Evolutionary conservation across 1,284 basidiomycete species (phyloP).

Genomic region (Trichosporon ovoides): DNA sequence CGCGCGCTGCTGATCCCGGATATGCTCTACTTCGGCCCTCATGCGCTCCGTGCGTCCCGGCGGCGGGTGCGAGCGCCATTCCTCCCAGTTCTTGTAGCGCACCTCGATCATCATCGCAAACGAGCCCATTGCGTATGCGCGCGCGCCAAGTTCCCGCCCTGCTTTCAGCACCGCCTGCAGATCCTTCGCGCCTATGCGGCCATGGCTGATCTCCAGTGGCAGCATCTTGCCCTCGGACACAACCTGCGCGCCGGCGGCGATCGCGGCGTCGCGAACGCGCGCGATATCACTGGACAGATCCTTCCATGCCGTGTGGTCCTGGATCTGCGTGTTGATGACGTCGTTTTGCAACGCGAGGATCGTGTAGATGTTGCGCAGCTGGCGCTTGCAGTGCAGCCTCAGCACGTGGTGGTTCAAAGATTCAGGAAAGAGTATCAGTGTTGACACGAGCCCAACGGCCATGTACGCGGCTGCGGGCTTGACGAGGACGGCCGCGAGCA

Average conservation of each 20-base stretch:
- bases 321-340: constrained; percentile 30
- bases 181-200: constrained; percentile 47
- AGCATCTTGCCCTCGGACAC: constrained; percentile 37
- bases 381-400: constrained; percentile 2
- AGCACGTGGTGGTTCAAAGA: constrained; percentile 57
- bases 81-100: constrained; percentile 16
- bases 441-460: constrained; percentile 57
- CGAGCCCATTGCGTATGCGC: constrained; percentile 32
- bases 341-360: constrained; percentile 43
- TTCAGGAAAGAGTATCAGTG: constrained; percentile 66
- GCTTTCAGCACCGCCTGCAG: constrained; percentile 38
- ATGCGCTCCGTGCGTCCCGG: constrained; percentile 12
- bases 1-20: constrained; percentile 16
- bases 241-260: constrained; percentile 29
- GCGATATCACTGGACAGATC: constrained; percentile 16
- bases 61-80: constrained; percentile 9
- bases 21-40: constrained; percentile 1
- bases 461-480: constrained; percentile 59
- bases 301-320: constrained; percentile 33
- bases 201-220: constrained; percentile 50
- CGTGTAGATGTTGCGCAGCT: constrained; percentile 34
- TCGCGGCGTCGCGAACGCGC: constrained; percentile 24
- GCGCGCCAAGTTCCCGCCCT: constrained; percentile 35
- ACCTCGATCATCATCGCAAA: constrained; percentile 43
- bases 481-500: constrained; percentile 54